Conservation (phyloP, 768 basidiomycete genomes). For the Agaricus sinodeliciosus region DNA sequence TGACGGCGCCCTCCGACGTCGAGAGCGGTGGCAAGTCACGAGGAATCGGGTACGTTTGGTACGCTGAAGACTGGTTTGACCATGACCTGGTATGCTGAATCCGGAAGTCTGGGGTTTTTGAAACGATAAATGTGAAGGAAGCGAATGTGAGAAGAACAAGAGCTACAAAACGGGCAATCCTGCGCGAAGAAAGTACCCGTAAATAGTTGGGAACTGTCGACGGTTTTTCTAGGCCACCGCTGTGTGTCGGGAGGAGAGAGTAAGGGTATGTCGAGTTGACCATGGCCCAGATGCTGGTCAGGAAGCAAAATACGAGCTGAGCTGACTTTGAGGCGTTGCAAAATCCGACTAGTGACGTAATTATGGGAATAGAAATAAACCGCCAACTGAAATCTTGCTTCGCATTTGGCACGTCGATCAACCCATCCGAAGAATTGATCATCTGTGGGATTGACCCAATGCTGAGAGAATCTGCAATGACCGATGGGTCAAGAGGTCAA, state of each 20-base stretch:
- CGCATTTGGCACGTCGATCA: no score
- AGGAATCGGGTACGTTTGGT: slow-evolving; percentile 8
- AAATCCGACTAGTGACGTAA: no score
- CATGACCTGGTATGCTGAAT: not conserved
- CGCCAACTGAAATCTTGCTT: no score
- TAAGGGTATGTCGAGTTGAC: not conserved
- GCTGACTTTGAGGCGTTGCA: no score
- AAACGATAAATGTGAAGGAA: not conserved
- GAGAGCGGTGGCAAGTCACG: not conserved
- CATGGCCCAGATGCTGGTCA: no score
- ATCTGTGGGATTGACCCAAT: no score
- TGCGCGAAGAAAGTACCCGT: not conserved
- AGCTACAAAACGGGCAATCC: not conserved
- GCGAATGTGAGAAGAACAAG: not conserved
- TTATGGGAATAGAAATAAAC: no score
- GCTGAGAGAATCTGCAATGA: no score
- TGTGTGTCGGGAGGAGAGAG: slow-evolving; percentile 4
- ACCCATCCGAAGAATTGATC: no score
- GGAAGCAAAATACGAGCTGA: no score
- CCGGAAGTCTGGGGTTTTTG: not conserved
- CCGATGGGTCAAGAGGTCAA: no score
- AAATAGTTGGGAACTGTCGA: not conserved
- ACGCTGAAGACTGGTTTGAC: not conserved
- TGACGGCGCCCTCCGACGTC: not conserved
- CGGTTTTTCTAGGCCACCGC: not conserved